These are phyloP conservation scores for Cicer bijugum DNA, from an alignment of 306 rosid genomes.

Conservation along the genomic window DNA sequence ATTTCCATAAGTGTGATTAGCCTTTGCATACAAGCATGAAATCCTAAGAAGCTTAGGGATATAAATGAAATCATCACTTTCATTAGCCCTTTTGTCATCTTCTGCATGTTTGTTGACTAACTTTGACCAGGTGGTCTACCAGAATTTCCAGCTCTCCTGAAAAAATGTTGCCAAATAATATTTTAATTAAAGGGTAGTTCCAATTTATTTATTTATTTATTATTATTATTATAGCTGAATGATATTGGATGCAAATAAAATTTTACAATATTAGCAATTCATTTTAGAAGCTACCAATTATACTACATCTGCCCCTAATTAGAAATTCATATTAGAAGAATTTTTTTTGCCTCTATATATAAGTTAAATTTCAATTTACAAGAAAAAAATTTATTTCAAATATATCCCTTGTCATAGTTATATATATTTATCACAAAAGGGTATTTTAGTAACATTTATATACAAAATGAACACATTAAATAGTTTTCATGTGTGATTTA, in stretches of 20 bases:
- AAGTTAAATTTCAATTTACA: too few relatives aligned
- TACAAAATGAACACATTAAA: too few relatives aligned
- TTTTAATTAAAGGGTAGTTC: slow-evolving; percentile 8
- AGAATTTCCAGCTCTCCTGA: slow-evolving; percentile 75
- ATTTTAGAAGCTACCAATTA: too few relatives aligned
- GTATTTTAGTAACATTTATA: too few relatives aligned
- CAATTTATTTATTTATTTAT: not conserved
- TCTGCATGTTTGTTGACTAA: slow-evolving; percentile 49
- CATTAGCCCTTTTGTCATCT: slow-evolving; percentile 42
- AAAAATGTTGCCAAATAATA: slow-evolving; percentile 22
- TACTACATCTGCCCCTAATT: too few relatives aligned
- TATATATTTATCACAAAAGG: too few relatives aligned
- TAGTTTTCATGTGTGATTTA: not conserved
- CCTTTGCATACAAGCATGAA: slow-evolving; percentile 51
- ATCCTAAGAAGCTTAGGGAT: slow-evolving; percentile 47
- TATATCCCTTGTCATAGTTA: too few relatives aligned
- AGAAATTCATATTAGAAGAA: too few relatives aligned
- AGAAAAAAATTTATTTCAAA: too few relatives aligned
- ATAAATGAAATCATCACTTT: not conserved
- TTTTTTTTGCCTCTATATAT: too few relatives aligned
- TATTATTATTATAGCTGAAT: not conserved
- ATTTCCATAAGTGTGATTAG: slow-evolving; percentile 46
- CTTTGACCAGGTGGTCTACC: slow-evolving; percentile 77
- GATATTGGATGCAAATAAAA: not conserved
- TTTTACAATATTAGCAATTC: too few relatives aligned